Evolutionary conservation across 2,329 filamentous ascomycete genomes (phyloP).

Genomic region (Pseudocercospora macadamiae): DNA sequence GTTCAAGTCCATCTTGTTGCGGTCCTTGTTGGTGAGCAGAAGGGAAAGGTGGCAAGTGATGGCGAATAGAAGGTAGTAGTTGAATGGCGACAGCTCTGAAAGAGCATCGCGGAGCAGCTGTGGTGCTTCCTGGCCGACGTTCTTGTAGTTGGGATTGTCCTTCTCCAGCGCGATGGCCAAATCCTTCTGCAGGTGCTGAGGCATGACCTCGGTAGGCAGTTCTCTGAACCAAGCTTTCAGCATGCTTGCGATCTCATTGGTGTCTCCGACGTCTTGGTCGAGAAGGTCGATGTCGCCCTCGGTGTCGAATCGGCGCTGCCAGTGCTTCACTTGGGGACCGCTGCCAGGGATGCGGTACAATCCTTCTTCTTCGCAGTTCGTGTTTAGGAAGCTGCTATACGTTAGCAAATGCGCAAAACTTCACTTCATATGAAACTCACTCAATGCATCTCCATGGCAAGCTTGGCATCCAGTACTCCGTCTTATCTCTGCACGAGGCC

Average conservation of each 20-base stretch:
- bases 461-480: constrained; percentile 98
- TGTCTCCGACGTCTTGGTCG: constrained; percentile 86
- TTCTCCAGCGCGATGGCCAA: constrained; percentile 79
- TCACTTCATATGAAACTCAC: constrained; percentile 45
- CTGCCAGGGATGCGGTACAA: constrained; percentile 91
- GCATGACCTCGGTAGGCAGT: constrained; percentile 91
- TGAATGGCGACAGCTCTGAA: constrained; percentile 91
- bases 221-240: constrained; percentile 95
- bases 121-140: constrained; percentile 61
- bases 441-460: constrained; percentile 95
- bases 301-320: constrained; percentile 81
- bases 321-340: constrained; percentile 87
- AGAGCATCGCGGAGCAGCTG: constrained; percentile 88
- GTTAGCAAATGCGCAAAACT: constrained; percentile 18
- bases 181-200: constrained; percentile 77
- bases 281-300: constrained; percentile 91
- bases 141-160: constrained; percentile 76
- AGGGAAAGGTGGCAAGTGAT: constrained; percentile 95
- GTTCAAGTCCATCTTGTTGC: constrained; percentile 98
- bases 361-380: constrained; percentile 91
- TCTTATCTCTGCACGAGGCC: constrained; percentile 88
- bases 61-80: constrained; percentile 96
- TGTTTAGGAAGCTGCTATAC: constrained; percentile 74
- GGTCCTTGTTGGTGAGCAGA: constrained; percentile 85
- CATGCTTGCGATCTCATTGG: constrained; percentile 94